These are phyloP conservation scores for Aspergillus clavatus DNA, from an alignment of 2,329 filamentous ascomycete genomes.

Conservation along the genomic window DNA sequence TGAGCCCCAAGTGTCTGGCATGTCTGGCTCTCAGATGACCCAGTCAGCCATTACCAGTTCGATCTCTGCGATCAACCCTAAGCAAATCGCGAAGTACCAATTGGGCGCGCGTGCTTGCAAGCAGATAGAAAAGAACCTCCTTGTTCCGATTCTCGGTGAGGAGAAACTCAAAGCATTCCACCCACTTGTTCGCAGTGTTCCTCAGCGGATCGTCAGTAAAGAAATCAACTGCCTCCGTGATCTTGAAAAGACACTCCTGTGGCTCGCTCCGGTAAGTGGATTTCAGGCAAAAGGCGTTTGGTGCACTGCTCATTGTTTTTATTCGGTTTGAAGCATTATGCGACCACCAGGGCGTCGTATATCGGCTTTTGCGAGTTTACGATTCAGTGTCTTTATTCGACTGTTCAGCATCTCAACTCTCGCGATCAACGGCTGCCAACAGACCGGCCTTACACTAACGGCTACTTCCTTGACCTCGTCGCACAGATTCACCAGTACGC, in stretches of 20 bases:
- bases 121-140: conserved; percentile 73
- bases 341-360: conserved; percentile 66
- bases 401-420: conserved; percentile 78
- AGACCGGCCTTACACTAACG: conserved; percentile 89
- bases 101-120: conserved; percentile 66
- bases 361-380: conserved; percentile 86
- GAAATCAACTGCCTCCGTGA: conserved; percentile 88
- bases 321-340: conserved; percentile 66
- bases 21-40: conserved; percentile 15
- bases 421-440: conserved; percentile 77
- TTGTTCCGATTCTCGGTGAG: conserved; percentile 72
- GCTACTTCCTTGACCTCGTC: conserved; percentile 94
- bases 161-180: conserved; percentile 73
- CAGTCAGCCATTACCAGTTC: conserved; percentile 60
- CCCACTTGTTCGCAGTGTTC: conserved; percentile 71
- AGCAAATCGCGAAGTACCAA: conserved; percentile 50
- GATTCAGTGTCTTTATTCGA: conserved; percentile 83
- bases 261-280: conserved; percentile 87
- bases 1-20: conserved; percentile 10
- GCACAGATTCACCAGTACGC: conserved; percentile 91
- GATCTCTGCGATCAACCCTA: conserved; percentile 46
- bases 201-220: conserved; percentile 72
- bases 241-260: conserved; percentile 87
- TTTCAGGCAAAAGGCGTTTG: conserved; percentile 55
- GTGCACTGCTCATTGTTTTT: conserved; percentile 65